Conservation (phyloP, 2,329 filamentous ascomycete species). For the Byssochlamys sp. region DNA sequence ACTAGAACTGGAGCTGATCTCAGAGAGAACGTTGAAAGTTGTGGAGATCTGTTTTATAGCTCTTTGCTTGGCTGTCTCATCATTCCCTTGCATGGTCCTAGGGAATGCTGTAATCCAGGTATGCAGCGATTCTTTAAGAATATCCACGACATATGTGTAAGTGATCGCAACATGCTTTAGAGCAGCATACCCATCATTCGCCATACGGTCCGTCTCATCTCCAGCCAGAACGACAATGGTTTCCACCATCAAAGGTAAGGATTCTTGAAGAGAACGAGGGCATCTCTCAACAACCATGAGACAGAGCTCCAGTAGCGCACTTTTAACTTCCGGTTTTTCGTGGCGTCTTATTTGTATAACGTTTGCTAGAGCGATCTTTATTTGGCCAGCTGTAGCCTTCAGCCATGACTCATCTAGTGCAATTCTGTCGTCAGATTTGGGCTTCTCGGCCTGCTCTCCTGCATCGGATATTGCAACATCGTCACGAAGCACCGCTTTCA, state of each 20-base stretch:
- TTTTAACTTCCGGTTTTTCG: constrained; percentile 58
- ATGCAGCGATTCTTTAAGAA: constrained; percentile 62
- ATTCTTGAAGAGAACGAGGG: constrained; percentile 59
- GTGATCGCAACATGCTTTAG: constrained; percentile 55
- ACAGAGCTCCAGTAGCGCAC: constrained; percentile 61
- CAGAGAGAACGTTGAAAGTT: constrained; percentile 56
- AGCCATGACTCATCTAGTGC: constrained; percentile 56
- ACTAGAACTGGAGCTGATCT: constrained; percentile 54
- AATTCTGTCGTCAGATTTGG: constrained; percentile 26
- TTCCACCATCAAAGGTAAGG: constrained; percentile 64
- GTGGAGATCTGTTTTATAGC: constrained; percentile 68
- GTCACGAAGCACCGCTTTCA: constrained; percentile 41
- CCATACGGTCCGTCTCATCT: constrained; percentile 36
- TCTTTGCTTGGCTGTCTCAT: constrained; percentile 65
- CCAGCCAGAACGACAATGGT: constrained; percentile 63
- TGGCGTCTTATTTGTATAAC: constrained; percentile 67
- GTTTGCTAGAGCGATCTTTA: constrained; percentile 71
- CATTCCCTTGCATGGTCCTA: constrained; percentile 70
- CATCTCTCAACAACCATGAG: constrained; percentile 70
- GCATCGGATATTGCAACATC: constrained; percentile 13
- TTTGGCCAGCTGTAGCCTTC: constrained; percentile 65
- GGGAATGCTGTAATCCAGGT: constrained; percentile 75
- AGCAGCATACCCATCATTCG: constrained; percentile 25
- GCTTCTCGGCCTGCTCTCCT: constrained; percentile 13
- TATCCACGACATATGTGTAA: constrained; percentile 52